Evolutionary conservation across 495 filamentous ascomycete species (phyloP), one percentile per base, ranked within the genome.

Genomic region (Paragyromitra xinjiangensis): DNA sequence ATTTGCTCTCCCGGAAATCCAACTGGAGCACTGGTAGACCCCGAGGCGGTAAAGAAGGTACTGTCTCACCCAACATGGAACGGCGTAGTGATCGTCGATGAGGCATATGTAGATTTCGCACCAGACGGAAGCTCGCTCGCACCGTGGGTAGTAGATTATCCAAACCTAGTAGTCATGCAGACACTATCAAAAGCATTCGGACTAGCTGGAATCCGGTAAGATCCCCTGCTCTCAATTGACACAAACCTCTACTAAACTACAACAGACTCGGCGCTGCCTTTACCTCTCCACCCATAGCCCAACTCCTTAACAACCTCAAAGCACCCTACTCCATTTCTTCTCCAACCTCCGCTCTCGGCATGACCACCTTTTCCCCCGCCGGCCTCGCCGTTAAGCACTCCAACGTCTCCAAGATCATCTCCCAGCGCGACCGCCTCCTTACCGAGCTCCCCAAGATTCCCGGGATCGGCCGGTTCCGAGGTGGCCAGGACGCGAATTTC

Each of bases 91-190:
- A 89, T 97, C 19, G 86, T 99, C 51, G 96, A 99, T 83, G 95
- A 99, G 85, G 95, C 95, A 40, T 99, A 99, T 84, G 90, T 99
- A 75, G 95, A 99, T 83, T 99, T 98, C 78, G 90, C 96, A 19
- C 89, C 91, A 0, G 89, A 92, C 51, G 91, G 90, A 24, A 88
- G 91, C 42, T 93, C 90, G 82, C 87, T 98, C 19, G 95, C 95
- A n/a, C 92, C 97, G 83, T 97, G 92, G 93, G 95, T 95, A 8
- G 87, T 86, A 16, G 94, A 96, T 80, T 96, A 91, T 90, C 94
- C 95, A n/a, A 99, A 98, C 82, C 87, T 99, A 11, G 94, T 97
- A 24, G 94, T 99, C 45, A 95, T 98, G 94, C 95, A 99, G 85
- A 98, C 95, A 1, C 86, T 98, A 12, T 94, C 92, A 81, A 99